phyloP scores from a whole-genome alignment of 2,329 filamentous ascomycete genomes.

The Tolypocladium sp. region DNA sequence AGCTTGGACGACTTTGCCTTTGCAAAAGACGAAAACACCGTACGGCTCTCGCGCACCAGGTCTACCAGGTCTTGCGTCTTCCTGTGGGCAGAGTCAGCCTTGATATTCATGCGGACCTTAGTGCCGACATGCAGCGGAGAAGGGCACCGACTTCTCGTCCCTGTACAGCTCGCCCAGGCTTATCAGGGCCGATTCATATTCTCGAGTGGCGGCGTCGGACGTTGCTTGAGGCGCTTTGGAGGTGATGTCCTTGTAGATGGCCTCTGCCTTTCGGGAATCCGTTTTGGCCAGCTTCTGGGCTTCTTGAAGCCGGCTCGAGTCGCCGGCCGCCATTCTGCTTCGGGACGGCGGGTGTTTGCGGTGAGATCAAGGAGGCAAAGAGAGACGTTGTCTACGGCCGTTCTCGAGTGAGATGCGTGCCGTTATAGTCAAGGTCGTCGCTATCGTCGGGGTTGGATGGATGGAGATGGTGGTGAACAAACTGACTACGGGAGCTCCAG shows the following conservation, averaged over 20 bases:
- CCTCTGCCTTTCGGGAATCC: slow-evolving; percentile 75
- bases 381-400: not conserved
- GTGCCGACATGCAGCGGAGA: slow-evolving; percentile 3
- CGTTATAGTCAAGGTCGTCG: not conserved
- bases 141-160: slow-evolving; percentile 62
- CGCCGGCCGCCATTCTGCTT: slow-evolving; percentile 44
- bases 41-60: slow-evolving; percentile 81
- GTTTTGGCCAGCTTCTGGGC: slow-evolving; percentile 76
- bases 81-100: slow-evolving; percentile 30
- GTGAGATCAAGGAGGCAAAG: not conserved
- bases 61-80: slow-evolving; percentile 79
- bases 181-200: slow-evolving; percentile 85
- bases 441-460: not conserved
- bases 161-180: slow-evolving; percentile 87
- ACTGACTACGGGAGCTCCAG: slow-evolving; percentile 1
- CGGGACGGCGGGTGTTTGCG: not conserved
- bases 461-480: not conserved
- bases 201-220: slow-evolving; percentile 74
- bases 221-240: slow-evolving; percentile 75
- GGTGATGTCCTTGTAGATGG: slow-evolving; percentile 82
- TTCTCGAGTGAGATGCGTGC: not conserved
- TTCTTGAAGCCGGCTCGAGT: slow-evolving; percentile 68
- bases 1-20: slow-evolving; percentile 99
- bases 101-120: not conserved
- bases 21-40: slow-evolving; percentile 88